Base-by-base conservation (phyloP, 495 filamentous ascomycete species). In the Coniosporium apollinis region DNA sequence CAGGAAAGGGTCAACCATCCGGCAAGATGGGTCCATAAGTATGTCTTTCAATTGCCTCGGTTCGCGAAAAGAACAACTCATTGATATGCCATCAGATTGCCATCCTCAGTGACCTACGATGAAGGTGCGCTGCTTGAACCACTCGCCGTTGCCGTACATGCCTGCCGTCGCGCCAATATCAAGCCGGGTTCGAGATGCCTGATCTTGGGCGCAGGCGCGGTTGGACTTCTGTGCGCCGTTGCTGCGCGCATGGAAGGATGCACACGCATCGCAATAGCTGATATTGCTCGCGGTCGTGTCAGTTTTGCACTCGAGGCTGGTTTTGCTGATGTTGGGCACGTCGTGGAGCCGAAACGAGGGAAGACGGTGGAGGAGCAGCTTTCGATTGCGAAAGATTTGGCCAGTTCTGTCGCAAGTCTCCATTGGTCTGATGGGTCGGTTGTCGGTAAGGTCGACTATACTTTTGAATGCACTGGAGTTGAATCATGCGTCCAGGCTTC, bases 1-100 rank as follows among this genome's bases (percentile, higher is more conserved):
- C 41, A 44, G 22, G 37, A 32, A 8, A 8, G 19, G 5, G 43
- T 44, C 25, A 44, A 43, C 28, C 39, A 42, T 22, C 41, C 41
- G 5, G 41, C 38, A n/a, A 25, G 6, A 26, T 44, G 41, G 41
- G 25, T 13, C n/a, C 39, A 44, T 28, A 43, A 34, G 41, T 37
- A n/a, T 7, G 30, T 14, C n/a, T n/a, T n/a, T n/a, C n/a, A n/a
- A n/a, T n/a, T n/a, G n/a, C 24, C n/a, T n/a, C n/a, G n/a, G n/a
- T n/a, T n/a, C n/a, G n/a, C n/a, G n/a, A n/a, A n/a, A n/a, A n/a
- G n/a, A n/a, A n/a, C n/a, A n/a, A n/a, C n/a, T n/a, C n/a, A n/a
- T 13, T 26, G 13, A 26, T 13, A 26, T 26, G 24, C 13, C 8
- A 7, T 26, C 24, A 26, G 24, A 26, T 26, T 26, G 24, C 24